Conservation (phyloP, 2,329 filamentous ascomycete species). For the Ramichloridium luteum region DNA sequence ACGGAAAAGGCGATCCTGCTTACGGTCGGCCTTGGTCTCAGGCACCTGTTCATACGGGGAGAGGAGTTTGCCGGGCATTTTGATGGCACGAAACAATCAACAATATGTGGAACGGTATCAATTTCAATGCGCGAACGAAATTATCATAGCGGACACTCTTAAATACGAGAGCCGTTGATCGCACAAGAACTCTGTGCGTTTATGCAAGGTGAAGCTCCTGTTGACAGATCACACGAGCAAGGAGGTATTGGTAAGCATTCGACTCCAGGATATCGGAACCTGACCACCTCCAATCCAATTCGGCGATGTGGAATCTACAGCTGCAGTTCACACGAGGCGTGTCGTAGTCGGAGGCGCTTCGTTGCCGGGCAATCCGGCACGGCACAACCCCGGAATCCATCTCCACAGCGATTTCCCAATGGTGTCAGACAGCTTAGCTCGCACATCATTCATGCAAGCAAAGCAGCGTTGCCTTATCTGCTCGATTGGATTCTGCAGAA, state of each 20-base stretch:
- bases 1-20: conserved; percentile 1
- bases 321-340: no score
- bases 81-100: not conserved
- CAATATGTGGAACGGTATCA: not conserved
- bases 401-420: conserved; percentile 10
- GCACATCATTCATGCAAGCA: conserved; percentile 13
- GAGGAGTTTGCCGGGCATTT: conserved; percentile 12
- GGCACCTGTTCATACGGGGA: conserved; percentile 23
- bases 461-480: no score
- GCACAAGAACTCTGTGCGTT: not conserved
- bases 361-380: no score
- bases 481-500: no score
- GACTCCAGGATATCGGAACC: conserved; percentile 6
- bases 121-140: not conserved
- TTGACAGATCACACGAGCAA: conserved; percentile 3
- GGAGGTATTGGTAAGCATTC: conserved; percentile 4
- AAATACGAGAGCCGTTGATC: no score
- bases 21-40: conserved; percentile 21
- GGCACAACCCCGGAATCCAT: no score
- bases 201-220: not conserved
- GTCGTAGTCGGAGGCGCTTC: no score
- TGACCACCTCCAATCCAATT: no score
- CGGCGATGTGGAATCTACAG: no score
- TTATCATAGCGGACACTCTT: no score
- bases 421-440: conserved; percentile 14